phyloP scores from a whole-genome alignment of 306 rosid genomes.

The Glycine soja region DNA sequence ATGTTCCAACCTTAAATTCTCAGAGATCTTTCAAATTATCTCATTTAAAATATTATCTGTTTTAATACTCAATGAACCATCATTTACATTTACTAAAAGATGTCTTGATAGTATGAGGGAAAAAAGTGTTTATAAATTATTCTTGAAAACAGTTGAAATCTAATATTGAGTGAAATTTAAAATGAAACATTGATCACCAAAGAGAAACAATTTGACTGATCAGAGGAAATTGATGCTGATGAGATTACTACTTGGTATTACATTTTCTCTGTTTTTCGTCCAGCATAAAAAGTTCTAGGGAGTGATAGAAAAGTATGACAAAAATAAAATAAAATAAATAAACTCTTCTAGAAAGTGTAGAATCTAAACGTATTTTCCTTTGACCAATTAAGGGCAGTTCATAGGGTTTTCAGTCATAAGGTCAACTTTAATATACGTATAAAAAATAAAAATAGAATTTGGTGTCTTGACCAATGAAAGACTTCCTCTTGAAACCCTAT shows the following conservation, averaged over 20 bases:
- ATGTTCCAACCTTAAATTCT: too few species aligned
- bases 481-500: slow-evolving; percentile 1
- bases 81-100: too few species aligned
- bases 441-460: not conserved
- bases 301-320: not conserved
- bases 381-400: not conserved
- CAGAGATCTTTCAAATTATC: too few species aligned
- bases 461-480: not conserved
- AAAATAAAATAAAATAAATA: not conserved
- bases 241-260: not conserved
- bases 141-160: too few species aligned
- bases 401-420: slow-evolving; percentile 6
- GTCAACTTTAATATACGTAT: not conserved
- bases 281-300: not conserved
- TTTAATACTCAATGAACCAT: too few species aligned
- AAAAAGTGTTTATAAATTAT: too few species aligned
- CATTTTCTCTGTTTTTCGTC: not conserved
- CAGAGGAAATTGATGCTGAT: too few species aligned
- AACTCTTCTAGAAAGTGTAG: not conserved
- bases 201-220: too few species aligned
- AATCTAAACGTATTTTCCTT: slow-evolving; percentile 5
- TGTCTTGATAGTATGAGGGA: too few species aligned
- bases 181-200: too few species aligned
- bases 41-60: too few species aligned
- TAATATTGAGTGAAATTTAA: too few species aligned